Evolutionary conservation across 768 basidiomycete species (phyloP), one percentile per base, ranked within the genome.

Genomic region (Terana coerulea): DNA sequence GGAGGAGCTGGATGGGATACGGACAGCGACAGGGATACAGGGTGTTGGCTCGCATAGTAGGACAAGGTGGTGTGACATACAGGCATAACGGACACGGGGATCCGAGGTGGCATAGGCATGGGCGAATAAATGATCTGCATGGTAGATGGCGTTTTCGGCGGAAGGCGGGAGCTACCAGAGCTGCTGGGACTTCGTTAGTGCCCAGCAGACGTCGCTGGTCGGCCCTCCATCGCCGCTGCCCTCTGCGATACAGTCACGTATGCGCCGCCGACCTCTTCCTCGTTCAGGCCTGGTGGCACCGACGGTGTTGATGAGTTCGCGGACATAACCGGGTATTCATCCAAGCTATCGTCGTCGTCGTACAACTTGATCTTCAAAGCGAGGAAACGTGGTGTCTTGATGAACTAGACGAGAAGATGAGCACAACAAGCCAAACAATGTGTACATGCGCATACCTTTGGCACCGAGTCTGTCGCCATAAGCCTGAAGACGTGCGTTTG

Each of bases 401-500:
- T 89, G 72, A 93, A 93, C 91, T 93, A 43, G 12, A 49, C 34
- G 31, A 53, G 15, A 53, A 52, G 41, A 53, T 41, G 14, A 54
- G 55, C 55, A 53, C 52, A 52, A 36, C 45, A 29, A 52, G 44
- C 39, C 51, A 34, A 51, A 31, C 6, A 15, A 33, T 22, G 36
- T 47, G 22, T 2, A 33, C 6, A 22, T 22, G 19, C 26, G 48
- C 31, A 1, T 61, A 90, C 91, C 79, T 95, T 95, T 12, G 97
- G 97, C n/a, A 99, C 88, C 6, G 95, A 98, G 68, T 99, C 97
- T 50, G 95, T 95, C 15, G 97, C 94, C 91, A 99, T 95, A 61
- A 99, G 66, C 41, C 95, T 82, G 76, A 98, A 98, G 57, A 98
- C 93, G 63, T 98, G 95, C 19, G 79, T 87, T 70, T 98, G 97